Conservation (phyloP, 257 asterid genomes). For the Thymus quinquecostatus region DNA sequence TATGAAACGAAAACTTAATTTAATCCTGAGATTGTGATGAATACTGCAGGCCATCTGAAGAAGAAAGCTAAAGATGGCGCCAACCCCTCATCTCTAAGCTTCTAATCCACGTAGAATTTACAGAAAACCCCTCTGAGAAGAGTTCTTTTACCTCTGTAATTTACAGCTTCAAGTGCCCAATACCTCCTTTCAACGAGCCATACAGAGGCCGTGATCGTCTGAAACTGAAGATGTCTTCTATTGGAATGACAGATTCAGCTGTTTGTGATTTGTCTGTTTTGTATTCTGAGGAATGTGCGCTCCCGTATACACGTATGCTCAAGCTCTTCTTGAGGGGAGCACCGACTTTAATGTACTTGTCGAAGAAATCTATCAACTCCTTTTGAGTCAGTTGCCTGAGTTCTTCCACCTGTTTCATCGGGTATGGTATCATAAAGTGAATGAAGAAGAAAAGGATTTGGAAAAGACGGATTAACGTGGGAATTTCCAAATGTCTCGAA, state of each 20-base stretch:
- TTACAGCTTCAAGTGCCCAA: slow-evolving; percentile 63
- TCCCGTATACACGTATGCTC: slow-evolving; percentile 39
- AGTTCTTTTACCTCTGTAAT: background rate
- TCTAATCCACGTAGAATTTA: background rate
- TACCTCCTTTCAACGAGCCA: slow-evolving; percentile 77
- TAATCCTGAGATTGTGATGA: background rate
- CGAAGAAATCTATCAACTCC: slow-evolving; percentile 78
- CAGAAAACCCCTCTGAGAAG: background rate
- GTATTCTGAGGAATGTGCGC: slow-evolving; percentile 61
- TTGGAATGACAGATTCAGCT: slow-evolving; percentile 39
- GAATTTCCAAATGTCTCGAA: too few relatives aligned
- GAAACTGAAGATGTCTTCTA: slow-evolving; percentile 76
- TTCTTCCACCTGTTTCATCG: slow-evolving; percentile 65
- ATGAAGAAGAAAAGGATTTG: background rate
- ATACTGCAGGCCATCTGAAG: background rate
- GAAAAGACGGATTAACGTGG: background rate
- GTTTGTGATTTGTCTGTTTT: slow-evolving; percentile 47
- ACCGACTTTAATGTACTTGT: slow-evolving; percentile 74
- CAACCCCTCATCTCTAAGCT: background rate
- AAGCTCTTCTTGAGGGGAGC: slow-evolving; percentile 65
- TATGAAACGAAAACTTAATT: background rate
- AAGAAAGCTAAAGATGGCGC: slow-evolving; percentile 10
- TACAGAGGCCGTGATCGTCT: slow-evolving; percentile 82
- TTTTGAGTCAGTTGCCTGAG: slow-evolving; percentile 68
- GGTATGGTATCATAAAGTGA: slow-evolving; percentile 8